Evolutionary conservation across 2,329 filamentous ascomycete species (phyloP), one percentile per base, ranked within the genome.

Genomic region (Cercospora citrullina): DNA sequence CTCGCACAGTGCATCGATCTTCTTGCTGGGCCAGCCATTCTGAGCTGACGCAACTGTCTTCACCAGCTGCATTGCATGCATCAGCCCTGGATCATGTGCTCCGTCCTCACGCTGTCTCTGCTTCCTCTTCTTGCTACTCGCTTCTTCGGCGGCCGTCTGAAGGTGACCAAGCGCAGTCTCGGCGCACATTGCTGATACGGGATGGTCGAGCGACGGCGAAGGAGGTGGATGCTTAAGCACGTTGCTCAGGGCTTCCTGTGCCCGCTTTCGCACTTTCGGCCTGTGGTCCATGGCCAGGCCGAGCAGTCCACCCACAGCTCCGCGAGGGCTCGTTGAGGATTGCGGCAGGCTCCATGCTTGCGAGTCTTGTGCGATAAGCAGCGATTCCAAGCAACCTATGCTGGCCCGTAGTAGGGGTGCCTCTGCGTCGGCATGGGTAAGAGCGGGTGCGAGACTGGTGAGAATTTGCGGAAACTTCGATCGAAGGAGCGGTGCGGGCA

Each of bases 381-480:
- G 84, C n/a, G 92, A 92, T 81, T 98, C 94, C 45, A 99, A 86
- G 77, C 92, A 96, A 75, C 95, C 95, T 76, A 98, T 95, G 10
- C 93, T 95, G 0, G 94, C 90, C 75, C 92, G 86, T 65, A 98
- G 84, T 7, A 98, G 86, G 5, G 94, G 91, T 6, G 95, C 93
- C 80, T 97, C 94, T 69, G 92, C 91, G 75, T 95, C 91, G 53
- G 88, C 84, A 72, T 92, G 85, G 64, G 91, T 89, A 58, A 99
- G 85, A 12, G 94, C 90, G 1, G 94, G 94, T 21, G 92, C 93
- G 73, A 99, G 87, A 69, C 91, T 89, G 33, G 90, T 89, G 69
- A 99, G 89, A 76, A 99, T 97, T 80, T 96, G 92, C 30, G 92
- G 91, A 83, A 99, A 99, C 80, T 98, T 97, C 73, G 93, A 91